phyloP scores from a whole-genome alignment of 495 filamentous ascomycete species.

The Penicillium paradoxum region DNA sequence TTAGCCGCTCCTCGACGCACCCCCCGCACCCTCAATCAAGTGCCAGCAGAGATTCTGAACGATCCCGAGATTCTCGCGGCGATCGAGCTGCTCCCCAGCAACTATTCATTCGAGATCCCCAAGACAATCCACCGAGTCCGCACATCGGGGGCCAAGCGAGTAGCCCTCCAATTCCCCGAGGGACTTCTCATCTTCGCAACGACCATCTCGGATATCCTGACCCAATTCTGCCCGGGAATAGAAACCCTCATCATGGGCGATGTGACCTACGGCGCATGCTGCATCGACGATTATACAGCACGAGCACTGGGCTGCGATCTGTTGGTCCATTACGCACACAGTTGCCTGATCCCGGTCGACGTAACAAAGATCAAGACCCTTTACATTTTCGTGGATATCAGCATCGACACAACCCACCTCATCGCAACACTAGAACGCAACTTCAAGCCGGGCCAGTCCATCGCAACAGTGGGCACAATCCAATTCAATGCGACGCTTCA shows the following conservation, averaged over 20 bases:
- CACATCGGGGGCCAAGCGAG: slow-evolving; percentile 63
- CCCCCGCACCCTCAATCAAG: slow-evolving; percentile 77
- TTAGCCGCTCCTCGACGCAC: slow-evolving; percentile 59
- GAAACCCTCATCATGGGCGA: slow-evolving; percentile 98
- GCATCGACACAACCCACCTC: slow-evolving; percentile 85
- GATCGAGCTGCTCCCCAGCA: slow-evolving; percentile 77
- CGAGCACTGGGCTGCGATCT: slow-evolving; percentile 91
- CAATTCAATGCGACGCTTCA: slow-evolving; percentile 98
- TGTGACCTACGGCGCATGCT: slow-evolving; percentile 97
- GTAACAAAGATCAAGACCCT: slow-evolving; percentile 92
- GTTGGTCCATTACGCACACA: slow-evolving; percentile 95
- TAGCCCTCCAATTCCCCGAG: slow-evolving; percentile 95
- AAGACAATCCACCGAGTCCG: slow-evolving; percentile 97
- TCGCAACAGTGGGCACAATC: slow-evolving; percentile 94
- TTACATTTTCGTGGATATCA: slow-evolving; percentile 98
- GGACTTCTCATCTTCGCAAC: slow-evolving; percentile 94
- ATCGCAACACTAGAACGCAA: slow-evolving; percentile 84
- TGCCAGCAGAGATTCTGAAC: slow-evolving; percentile 79
- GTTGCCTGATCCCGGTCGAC: slow-evolving; percentile 91
- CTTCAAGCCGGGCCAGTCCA: slow-evolving; percentile 73
- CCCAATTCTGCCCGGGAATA: slow-evolving; percentile 84
- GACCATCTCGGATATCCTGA: slow-evolving; percentile 95
- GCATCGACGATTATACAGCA: slow-evolving; percentile 97
- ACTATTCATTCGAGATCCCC: slow-evolving; percentile 97
- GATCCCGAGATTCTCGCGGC: slow-evolving; percentile 86